These are phyloP conservation scores for Coleophoma crateriformis DNA, from an alignment of 2,329 filamentous ascomycete species.

Conservation along the genomic window DNA sequence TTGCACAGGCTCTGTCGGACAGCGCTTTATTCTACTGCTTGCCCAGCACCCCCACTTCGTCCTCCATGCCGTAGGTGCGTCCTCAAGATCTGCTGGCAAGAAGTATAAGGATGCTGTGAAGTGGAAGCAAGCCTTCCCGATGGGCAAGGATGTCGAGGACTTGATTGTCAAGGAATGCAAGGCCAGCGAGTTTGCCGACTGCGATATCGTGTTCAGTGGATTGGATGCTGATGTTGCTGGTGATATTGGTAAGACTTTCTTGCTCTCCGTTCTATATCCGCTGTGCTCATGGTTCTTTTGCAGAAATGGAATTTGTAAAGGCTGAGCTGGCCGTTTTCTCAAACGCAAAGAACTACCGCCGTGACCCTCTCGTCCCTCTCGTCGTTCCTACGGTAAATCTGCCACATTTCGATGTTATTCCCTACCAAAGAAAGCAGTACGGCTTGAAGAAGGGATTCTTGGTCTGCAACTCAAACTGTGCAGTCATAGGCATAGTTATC, in stretches of 20 bases:
- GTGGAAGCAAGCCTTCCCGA: constrained; percentile 89
- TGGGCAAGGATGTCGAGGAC: constrained; percentile 69
- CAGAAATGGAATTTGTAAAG: constrained; percentile 86
- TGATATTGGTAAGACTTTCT: constrained; percentile 66
- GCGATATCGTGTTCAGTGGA: constrained; percentile 89
- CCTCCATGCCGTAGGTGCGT: constrained; percentile 85
- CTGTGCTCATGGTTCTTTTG: no score
- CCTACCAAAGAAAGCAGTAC: constrained; percentile 75
- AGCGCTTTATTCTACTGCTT: constrained; percentile 91
- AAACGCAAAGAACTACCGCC: constrained; percentile 96
- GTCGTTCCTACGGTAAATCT: constrained; percentile 96
- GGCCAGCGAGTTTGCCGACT: constrained; percentile 77
- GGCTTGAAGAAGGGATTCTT: constrained; percentile 79
- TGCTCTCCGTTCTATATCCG: not conserved
- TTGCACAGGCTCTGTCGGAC: constrained; percentile 89
- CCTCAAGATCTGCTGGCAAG: constrained; percentile 83
- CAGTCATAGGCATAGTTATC: constrained; percentile 92
- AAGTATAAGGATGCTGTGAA: constrained; percentile 89
- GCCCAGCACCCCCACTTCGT: constrained; percentile 81
- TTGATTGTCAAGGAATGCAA: constrained; percentile 82
- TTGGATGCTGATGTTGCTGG: constrained; percentile 90
- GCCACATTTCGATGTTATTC: constrained; percentile 77
- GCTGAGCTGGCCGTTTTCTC: constrained; percentile 90
- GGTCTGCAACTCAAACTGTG: constrained; percentile 97
- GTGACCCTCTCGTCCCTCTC: constrained; percentile 82